A percentile compares a stretch with the other conserved stretches of the same genome.
phyloP scores from a whole-genome alignment of 23 red algal species.

The Gracilaria vermiculophylla region DNA sequence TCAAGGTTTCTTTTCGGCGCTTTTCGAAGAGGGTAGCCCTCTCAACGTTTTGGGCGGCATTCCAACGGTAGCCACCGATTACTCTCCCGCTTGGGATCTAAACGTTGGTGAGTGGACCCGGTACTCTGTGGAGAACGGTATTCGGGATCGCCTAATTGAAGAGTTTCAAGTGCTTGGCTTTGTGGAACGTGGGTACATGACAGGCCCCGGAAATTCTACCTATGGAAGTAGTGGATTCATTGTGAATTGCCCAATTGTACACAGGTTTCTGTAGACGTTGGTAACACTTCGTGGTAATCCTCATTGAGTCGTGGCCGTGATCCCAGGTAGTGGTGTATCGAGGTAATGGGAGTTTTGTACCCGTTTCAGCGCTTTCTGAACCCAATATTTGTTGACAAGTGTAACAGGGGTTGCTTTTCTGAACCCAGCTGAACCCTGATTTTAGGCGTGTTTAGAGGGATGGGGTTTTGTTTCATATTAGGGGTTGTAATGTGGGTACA shows the following conservation, averaged over 20 bases:
- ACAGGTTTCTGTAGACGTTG: constrained; percentile 35
- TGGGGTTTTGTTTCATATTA: too few species aligned
- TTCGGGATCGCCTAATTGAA: constrained; percentile 36
- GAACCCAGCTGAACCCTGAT: too few species aligned
- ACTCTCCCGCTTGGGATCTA: constrained; percentile 61
- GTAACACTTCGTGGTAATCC: too few species aligned
- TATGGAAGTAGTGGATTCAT: constrained; percentile 47
- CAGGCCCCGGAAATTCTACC: constrained; percentile 2
- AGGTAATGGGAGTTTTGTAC: too few species aligned
- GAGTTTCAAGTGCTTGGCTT: constrained; percentile 57
- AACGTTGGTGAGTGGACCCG: constrained; percentile 49
- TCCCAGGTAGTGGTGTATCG: too few species aligned
- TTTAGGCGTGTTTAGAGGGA: too few species aligned
- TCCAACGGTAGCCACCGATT: constrained; percentile 57
- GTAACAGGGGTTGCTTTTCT: too few species aligned
- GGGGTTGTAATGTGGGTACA: too few species aligned
- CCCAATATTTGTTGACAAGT: too few species aligned
- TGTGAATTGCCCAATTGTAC: constrained; percentile 67
- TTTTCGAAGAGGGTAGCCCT: constrained; percentile 42
- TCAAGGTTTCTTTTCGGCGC: constrained; percentile 42
- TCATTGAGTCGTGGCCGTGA: too few species aligned
- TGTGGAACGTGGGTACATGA: constrained; percentile 50
- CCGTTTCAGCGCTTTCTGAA: too few species aligned
- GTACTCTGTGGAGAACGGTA: constrained; percentile 23
- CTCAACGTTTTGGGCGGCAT: constrained; percentile 57